phyloP scores from a whole-genome alignment of 495 filamentous ascomycete species.

The Saxispiralis lemnorum region DNA sequence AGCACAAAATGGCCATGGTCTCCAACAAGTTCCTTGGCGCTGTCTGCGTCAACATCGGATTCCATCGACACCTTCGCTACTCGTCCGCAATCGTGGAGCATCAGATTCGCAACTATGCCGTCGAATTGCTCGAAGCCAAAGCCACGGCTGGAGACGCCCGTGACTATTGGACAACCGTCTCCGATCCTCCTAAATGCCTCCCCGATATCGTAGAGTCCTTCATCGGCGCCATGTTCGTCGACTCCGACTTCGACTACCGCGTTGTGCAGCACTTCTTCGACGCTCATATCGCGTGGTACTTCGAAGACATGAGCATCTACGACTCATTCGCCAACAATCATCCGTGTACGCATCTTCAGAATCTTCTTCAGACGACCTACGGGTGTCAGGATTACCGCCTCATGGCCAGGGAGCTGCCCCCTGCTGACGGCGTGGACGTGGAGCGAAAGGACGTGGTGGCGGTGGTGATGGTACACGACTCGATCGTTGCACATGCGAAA shows the following conservation, averaged over 20 bases:
- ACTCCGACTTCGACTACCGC: slow-evolving; percentile 63
- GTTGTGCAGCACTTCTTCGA: slow-evolving; percentile 60
- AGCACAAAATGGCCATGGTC: slow-evolving; percentile 99
- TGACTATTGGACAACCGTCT: slow-evolving; percentile 62
- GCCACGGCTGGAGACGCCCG: slow-evolving; percentile 31
- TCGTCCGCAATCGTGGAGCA: slow-evolving; percentile 39
- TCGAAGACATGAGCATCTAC: slow-evolving; percentile 75
- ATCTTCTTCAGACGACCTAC: slow-evolving; percentile 31
- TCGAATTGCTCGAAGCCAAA: slow-evolving; percentile 43
- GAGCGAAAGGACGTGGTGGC: slow-evolving; percentile 36
- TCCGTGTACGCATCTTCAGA: slow-evolving; percentile 45
- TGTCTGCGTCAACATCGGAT: slow-evolving; percentile 54
- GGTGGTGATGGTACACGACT: slow-evolving; percentile 59
- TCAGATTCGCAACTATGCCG: slow-evolving; percentile 52
- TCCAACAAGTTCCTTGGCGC: slow-evolving; percentile 89
- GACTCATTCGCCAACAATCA: slow-evolving; percentile 81
- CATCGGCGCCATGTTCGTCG: slow-evolving; percentile 78
- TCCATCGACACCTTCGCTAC: slow-evolving; percentile 56
- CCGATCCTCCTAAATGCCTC: slow-evolving; percentile 65
- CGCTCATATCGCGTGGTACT: slow-evolving; percentile 52
- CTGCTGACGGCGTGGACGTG: slow-evolving; percentile 27
- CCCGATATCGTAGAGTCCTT: slow-evolving; percentile 83
- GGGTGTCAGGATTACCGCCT: slow-evolving; percentile 39
- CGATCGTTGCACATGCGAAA: slow-evolving; percentile 27
- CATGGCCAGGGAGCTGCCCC: slow-evolving; percentile 32